Percentiles rank a stretch among this genome's conserved stretches.
Conservation (phyloP, 495 filamentous ascomycete genomes). For the Penicillium simplicissimum region DNA sequence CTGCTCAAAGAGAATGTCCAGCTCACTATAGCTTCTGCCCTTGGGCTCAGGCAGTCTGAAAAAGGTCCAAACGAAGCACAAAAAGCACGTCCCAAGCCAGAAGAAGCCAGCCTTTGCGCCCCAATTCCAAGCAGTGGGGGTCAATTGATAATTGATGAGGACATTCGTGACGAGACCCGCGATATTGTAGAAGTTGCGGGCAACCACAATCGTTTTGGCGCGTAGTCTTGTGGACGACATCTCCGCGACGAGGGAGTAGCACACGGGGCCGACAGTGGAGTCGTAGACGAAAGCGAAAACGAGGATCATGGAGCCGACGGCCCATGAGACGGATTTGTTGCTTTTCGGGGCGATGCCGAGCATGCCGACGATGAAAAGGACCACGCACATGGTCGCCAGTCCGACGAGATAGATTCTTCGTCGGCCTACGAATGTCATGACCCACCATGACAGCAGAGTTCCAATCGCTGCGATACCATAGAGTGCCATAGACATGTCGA, state of each 20-base stretch:
- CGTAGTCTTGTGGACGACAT: slow-evolving; percentile 67
- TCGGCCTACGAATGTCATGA: slow-evolving; percentile 66
- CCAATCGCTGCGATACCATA: slow-evolving; percentile 45
- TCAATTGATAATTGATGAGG: slow-evolving; percentile 42
- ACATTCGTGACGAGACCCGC: background rate
- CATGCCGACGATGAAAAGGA: slow-evolving; percentile 3
- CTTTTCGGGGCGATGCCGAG: background rate
- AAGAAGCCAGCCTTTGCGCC: slow-evolving; percentile 69
- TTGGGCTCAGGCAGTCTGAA: slow-evolving; percentile 70
- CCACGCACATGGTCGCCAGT: background rate
- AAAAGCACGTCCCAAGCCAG: slow-evolving; percentile 68
- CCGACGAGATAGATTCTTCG: slow-evolving; percentile 68
- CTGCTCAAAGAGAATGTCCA: slow-evolving; percentile 1
- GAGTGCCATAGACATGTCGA: slow-evolving; percentile 31
- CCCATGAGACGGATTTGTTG: slow-evolving; percentile 36
- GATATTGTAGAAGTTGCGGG: slow-evolving; percentile 44
- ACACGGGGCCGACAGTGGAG: slow-evolving; percentile 69
- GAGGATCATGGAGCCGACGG: slow-evolving; percentile 66
- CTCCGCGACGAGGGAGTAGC: slow-evolving; percentile 72
- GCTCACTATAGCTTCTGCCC: slow-evolving; percentile 44
- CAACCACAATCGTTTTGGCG: slow-evolving; percentile 69
- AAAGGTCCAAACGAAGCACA: slow-evolving; percentile 67
- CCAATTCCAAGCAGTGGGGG: slow-evolving; percentile 70
- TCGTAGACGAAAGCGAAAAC: slow-evolving; percentile 70
- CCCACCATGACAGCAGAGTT: slow-evolving; percentile 65